These are phyloP conservation scores for Sanghuangporus weigelae DNA, from an alignment of 1,284 basidiomycete genomes.

Conservation along the genomic window DNA sequence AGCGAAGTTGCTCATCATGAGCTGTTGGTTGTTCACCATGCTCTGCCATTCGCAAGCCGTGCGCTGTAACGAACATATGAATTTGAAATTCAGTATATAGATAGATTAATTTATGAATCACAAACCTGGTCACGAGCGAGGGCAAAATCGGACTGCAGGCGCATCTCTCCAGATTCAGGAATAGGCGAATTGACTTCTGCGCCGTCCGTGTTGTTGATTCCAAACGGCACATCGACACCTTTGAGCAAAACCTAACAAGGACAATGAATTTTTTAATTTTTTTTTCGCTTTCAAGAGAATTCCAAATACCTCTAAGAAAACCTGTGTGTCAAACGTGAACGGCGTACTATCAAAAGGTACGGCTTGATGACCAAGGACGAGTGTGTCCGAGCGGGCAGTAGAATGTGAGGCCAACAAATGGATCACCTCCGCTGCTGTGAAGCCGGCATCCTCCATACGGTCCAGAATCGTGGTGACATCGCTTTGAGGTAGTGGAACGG, in stretches of 20 bases:
- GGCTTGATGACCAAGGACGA: conserved; percentile 15
- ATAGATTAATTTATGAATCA: neutral
- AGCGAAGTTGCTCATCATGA: conserved; percentile 15
- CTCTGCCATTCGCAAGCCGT: conserved; percentile 23
- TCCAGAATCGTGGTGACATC: conserved; percentile 25
- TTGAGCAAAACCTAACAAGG: conserved; percentile 16
- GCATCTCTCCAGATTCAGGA: conserved; percentile 15
- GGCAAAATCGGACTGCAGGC: conserved; percentile 19
- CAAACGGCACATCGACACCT: conserved; percentile 17
- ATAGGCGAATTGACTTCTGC: conserved; percentile 13
- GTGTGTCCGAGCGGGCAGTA: conserved; percentile 20
- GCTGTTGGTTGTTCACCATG: conserved; percentile 19
- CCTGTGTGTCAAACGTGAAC: conserved; percentile 22
- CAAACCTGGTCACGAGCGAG: conserved; percentile 13
- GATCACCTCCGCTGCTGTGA: conserved; percentile 28
- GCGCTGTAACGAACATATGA: neutral
- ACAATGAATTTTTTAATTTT: too few species aligned
- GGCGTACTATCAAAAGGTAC: conserved; percentile 22
- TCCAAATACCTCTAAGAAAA: conserved; percentile 18
- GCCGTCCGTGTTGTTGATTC: conserved; percentile 3
- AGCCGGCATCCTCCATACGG: conserved; percentile 23
- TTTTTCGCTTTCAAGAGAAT: too few species aligned
- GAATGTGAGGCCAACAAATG: conserved; percentile 24
- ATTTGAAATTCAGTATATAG: neutral
- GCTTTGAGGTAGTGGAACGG: conserved; percentile 27